Evolutionary conservation across 768 basidiomycete species (phyloP), one percentile per base, ranked within the genome.

Genomic region (Suillus luteus): DNA sequence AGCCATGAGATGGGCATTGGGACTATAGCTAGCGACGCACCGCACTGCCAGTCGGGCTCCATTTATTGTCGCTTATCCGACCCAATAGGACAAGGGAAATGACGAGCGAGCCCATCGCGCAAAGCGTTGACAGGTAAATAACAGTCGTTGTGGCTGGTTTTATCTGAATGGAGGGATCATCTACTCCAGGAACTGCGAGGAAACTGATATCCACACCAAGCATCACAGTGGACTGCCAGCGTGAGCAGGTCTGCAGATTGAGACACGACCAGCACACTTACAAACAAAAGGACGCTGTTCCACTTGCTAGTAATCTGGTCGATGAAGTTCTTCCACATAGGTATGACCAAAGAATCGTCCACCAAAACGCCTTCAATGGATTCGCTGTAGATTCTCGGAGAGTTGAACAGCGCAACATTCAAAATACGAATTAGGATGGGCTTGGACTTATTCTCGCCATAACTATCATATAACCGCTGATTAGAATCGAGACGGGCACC

Each of bases 181-280:
- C 77, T 46, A 81, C 77, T 33, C 76, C 75, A 22, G 80, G 80
- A 27, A 86, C 83, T 6, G 83, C 80, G 10, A 87, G 70, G 67
- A 85, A 85, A 0, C 80, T 81, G 1, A 87, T 80, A 59, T 85
- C 84, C 1, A 81, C 82, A n/a, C 80, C 80, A 5, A 86, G 71
- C 41, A 86, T 70, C 11, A 86, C 82, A 2, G 82, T 83, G 0
- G 78, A 78, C 84, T 86, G 15, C 40, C 17, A 43, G 1, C 8
- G 60, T 60, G 35, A 35, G 15, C 1, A 24, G 15, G 14, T 19
- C 27, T 64, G 46, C 0, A 44, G 3, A 38, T 43, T 24, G 3
- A 3, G 15, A 9, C 2, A 31, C 9, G 19, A 6, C 41, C 31
- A 19, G 17, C 9, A 17, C 43, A 68, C 82, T 43, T 55, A 86